These are phyloP conservation scores for Sporothrix pallida DNA, from an alignment of 2,329 filamentous ascomycete genomes.

Conservation along the genomic window DNA sequence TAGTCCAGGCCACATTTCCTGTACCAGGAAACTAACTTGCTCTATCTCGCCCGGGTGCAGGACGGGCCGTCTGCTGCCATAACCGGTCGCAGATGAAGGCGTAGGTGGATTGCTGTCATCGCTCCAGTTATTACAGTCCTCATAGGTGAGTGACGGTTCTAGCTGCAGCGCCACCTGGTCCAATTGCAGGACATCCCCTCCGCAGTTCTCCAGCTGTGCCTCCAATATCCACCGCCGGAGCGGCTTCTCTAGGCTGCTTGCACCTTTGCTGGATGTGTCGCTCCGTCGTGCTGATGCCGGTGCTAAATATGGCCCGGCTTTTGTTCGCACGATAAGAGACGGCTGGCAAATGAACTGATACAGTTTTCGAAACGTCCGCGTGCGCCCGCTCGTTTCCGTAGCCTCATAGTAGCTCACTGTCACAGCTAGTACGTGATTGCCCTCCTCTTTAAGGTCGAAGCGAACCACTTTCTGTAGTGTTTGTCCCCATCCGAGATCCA, in stretches of 20 bases:
- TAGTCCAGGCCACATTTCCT: conserved; percentile 49
- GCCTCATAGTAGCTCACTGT: conserved; percentile 95
- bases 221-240: conserved; percentile 74
- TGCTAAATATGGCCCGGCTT: conserved; percentile 67
- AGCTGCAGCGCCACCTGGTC: conserved; percentile 67
- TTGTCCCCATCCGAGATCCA: conserved; percentile 64
- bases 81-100: not conserved
- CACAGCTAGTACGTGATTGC: conserved; percentile 89
- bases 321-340: conserved; percentile 87
- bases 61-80: conserved; percentile 55
- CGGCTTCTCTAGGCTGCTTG: conserved; percentile 40
- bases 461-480: conserved; percentile 82
- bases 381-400: conserved; percentile 69
- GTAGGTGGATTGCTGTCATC: not conserved
- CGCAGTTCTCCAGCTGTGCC: conserved; percentile 94
- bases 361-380: conserved; percentile 88
- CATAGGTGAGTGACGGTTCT: conserved; percentile 56
- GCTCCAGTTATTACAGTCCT: conserved; percentile 56
- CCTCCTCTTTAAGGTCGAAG: conserved; percentile 92
- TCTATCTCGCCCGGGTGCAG: conserved; percentile 68
- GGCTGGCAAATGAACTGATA: conserved; percentile 97
- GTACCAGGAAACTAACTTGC: conserved; percentile 68
- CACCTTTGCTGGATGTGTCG: not conserved
- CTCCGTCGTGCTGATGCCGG: conserved; percentile 40
- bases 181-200: conserved; percentile 79